These are phyloP conservation scores for Aspergillus fijiensis DNA, from an alignment of 2,329 filamentous ascomycete species.

Conservation along the genomic window DNA sequence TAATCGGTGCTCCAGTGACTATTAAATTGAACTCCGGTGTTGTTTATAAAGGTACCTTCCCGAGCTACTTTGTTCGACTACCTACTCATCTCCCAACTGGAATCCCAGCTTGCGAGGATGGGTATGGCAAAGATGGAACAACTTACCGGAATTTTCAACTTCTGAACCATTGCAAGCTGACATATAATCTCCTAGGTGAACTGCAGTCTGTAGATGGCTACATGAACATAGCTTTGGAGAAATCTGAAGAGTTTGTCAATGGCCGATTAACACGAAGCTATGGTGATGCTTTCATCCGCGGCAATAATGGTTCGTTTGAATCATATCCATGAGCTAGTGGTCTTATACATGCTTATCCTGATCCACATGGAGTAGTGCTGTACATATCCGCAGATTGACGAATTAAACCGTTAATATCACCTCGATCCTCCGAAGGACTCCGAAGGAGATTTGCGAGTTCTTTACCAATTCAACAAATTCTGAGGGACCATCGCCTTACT, in stretches of 20 bases:
- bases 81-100: neutral
- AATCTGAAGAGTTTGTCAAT: constrained; percentile 88
- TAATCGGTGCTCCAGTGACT: constrained; percentile 89
- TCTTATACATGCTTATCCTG: neutral
- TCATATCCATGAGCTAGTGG: neutral
- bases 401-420: neutral
- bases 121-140: neutral
- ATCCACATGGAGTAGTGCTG: constrained; percentile 26
- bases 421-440: neutral
- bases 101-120: neutral
- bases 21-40: constrained; percentile 99
- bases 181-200: constrained; percentile 62
- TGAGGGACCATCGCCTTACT: too few relatives aligned
- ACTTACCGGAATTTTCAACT: neutral
- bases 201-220: constrained; percentile 97
- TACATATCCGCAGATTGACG: constrained; percentile 41
- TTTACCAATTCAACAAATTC: neutral
- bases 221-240: constrained; percentile 99
- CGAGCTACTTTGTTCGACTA: constrained; percentile 4
- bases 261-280: constrained; percentile 79
- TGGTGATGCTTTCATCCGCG: constrained; percentile 91
- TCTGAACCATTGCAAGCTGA: neutral
- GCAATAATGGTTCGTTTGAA: constrained; percentile 76
- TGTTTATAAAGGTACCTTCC: constrained; percentile 78
- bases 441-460: neutral